These are phyloP conservation scores for Carex cristatella DNA, from an alignment of 176 grass and related monocot genomes.

Conservation along the genomic window DNA sequence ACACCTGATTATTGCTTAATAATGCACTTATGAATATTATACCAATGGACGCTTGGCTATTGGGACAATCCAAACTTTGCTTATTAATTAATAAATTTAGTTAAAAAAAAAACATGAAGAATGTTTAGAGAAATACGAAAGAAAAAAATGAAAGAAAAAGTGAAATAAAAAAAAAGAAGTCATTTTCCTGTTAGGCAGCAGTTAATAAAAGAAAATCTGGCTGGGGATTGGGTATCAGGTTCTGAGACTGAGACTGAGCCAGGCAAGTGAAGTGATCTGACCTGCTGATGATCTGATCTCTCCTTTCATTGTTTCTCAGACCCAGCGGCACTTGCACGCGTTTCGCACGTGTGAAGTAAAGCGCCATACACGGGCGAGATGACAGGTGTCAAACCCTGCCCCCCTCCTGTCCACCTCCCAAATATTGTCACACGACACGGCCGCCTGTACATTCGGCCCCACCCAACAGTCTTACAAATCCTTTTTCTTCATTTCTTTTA, in stretches of 20 bases:
- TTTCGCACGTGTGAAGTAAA: conserved; percentile 4
- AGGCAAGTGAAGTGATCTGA: conserved; percentile 7
- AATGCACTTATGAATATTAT: too few relatives aligned
- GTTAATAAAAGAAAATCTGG: background rate
- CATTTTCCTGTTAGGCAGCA: conserved; percentile 6
- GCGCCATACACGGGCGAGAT: background rate
- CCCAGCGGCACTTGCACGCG: background rate
- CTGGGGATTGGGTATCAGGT: background rate
- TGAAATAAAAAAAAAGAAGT: background rate
- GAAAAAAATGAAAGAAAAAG: background rate
- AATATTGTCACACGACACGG: background rate
- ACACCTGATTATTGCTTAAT: too few relatives aligned
- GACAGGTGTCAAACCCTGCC: background rate
- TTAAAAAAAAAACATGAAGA: too few relatives aligned
- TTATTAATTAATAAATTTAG: too few relatives aligned
- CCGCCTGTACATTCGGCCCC: background rate
- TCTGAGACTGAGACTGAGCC: background rate
- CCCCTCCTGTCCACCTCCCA: background rate
- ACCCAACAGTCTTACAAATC: background rate
- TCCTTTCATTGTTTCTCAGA: background rate
- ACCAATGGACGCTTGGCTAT: too few relatives aligned
- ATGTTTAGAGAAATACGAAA: too few relatives aligned
- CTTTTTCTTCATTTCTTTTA: conserved; percentile 13
- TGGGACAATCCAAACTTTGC: too few relatives aligned
- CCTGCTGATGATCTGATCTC: background rate